Evolutionary conservation across 2,329 filamentous ascomycete species (phyloP), one percentile per base, ranked within the genome.

Genomic region (Fonsecaea pugnacius): DNA sequence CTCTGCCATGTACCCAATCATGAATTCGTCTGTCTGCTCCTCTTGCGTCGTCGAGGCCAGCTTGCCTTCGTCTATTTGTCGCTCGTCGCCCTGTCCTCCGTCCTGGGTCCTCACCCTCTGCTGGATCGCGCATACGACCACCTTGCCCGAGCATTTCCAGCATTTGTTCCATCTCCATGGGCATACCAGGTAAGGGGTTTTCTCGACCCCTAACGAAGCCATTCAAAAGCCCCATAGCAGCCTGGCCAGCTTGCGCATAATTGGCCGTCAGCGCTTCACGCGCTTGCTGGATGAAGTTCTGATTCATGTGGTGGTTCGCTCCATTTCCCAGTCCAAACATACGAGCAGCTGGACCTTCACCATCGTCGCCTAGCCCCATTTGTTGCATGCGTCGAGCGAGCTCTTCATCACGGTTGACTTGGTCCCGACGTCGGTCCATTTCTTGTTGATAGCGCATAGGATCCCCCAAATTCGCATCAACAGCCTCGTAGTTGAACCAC

Each of bases 401-500:
- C 9, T 75, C 78, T 70, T 83, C 83, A 35, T 85, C 82, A 36
- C 76, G 76, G 35, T 76, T 76, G 62, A 83, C 82, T 60, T 84
- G 83, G 14, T 81, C 72, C 35, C 78, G 78, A 32, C 82, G 79
- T 32, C 79, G 66, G 32, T 81, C 76, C 30, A 79, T 71, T 60
- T 84, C 81, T 62, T 84, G 82, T 16, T 85, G 82, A 67, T 83
- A 75, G 58, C 69, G 71, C 7, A 72, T 55, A 16, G 73, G 72
- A 51, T 67, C 71, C 2, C 68, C 67, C 78, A 86, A 82, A 64
- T 85, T 81, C 12, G 78, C 78, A 58, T 87, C 85, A 4, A 79
- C 74, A 3, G 73, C 71, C 30, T 86, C 83, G 71, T 88, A 85
- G 73, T 88, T 90, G 80, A 93, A 92, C 87, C 88, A 91, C 0